These are phyloP conservation scores for Hevea brasiliensis DNA, from an alignment of 345 rosid species.

Conservation along the genomic window DNA sequence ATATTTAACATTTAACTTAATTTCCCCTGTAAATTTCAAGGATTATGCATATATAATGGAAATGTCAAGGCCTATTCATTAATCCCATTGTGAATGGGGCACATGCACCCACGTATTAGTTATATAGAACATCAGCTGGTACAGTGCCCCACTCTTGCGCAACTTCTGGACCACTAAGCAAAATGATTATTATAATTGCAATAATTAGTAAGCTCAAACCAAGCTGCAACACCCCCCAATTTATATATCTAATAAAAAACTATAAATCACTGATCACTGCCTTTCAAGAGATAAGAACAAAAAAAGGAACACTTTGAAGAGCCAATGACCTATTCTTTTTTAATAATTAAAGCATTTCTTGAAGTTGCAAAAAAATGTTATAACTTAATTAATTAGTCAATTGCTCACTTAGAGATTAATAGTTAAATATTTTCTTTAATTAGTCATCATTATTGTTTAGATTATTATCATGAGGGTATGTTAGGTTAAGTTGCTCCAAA, in stretches of 20 bases:
- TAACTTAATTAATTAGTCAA: not conserved
- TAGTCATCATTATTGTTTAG: not conserved
- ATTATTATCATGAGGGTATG: not conserved
- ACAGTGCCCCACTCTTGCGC: not conserved
- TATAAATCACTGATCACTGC: not conserved
- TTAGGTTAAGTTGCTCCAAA: conserved; percentile 1
- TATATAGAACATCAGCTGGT: not conserved
- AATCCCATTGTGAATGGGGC: conserved; percentile 3
- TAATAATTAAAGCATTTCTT: conserved; percentile 15
- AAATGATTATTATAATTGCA: not conserved
- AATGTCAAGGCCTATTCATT: not conserved
- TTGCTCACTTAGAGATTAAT: not conserved
- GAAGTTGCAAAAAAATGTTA: conserved; percentile 7
- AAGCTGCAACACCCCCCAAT: too few species aligned
- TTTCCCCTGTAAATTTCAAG: too few species aligned
- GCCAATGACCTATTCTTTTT: conserved; percentile 5
- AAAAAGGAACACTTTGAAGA: not conserved
- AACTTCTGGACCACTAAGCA: conserved; percentile 2
- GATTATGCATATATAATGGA: not conserved
- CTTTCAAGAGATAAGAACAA: not conserved
- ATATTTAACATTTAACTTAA: too few species aligned
- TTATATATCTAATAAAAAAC: too few species aligned
- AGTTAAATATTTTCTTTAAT: too few species aligned
- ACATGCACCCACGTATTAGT: not conserved
- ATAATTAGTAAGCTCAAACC: not conserved